phyloP scores from a whole-genome alignment of 2,329 filamentous ascomycete species.

The Apiospora malaysiana region DNA sequence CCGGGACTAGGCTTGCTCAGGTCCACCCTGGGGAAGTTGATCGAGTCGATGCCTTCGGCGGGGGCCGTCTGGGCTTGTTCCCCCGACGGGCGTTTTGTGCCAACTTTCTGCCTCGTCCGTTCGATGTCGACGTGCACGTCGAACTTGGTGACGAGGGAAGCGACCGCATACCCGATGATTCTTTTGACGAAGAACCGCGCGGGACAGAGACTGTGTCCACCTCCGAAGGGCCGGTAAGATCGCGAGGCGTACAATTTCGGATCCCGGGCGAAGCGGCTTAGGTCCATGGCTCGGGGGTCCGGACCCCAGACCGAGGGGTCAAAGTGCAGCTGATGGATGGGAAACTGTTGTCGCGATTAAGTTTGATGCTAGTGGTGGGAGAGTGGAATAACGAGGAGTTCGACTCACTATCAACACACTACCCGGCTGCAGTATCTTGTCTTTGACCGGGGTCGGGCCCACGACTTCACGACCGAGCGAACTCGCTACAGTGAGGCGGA shows the following conservation, averaged over 20 bases:
- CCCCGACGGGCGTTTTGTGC: no score
- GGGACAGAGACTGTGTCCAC: neutral
- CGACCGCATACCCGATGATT: neutral
- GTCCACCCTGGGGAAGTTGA: neutral
- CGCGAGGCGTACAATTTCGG: neutral
- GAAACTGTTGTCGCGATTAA: neutral
- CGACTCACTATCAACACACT: neutral
- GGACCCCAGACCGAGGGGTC: neutral
- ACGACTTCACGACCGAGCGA: neutral
- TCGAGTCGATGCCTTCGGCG: neutral
- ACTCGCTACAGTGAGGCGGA: neutral
- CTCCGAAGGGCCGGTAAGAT: neutral
- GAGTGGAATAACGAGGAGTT: no score
- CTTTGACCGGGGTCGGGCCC: neutral
- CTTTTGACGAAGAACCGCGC: neutral
- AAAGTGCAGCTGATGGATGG: neutral
- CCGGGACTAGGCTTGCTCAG: neutral
- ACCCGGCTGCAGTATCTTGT: neutral
- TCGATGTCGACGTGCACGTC: neutral
- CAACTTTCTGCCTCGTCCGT: neutral
- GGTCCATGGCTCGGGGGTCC: neutral
- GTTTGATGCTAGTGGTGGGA: no score
- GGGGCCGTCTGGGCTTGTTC: no score
- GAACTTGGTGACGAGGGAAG: neutral
- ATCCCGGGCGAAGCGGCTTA: neutral